A percentile compares a stretch with the other conserved stretches of the same genome.
Evolutionary conservation across 371 early-diverging fungal genomes (phyloP).

Genomic region (Mucor circinelloides): DNA sequence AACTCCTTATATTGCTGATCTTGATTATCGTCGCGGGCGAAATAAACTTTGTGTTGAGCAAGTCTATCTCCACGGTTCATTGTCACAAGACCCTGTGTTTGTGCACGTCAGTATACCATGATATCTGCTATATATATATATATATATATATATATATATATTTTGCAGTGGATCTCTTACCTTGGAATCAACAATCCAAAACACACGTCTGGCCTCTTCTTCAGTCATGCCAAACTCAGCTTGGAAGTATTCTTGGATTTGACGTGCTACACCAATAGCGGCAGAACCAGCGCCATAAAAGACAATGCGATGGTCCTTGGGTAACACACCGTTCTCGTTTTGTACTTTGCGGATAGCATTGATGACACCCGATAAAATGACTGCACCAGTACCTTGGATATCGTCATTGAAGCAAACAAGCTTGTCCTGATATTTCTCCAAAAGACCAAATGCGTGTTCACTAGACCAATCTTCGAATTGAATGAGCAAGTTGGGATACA

Average conservation of each 20-base stretch:
- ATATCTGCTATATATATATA: background rate
- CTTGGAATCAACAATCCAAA: slow-evolving; percentile 88
- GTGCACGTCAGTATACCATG: background rate
- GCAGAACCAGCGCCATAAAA: slow-evolving; percentile 91
- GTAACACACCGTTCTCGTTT: slow-evolving; percentile 53
- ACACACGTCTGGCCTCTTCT: slow-evolving; percentile 73
- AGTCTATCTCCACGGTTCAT: slow-evolving; percentile 86
- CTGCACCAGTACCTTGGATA: slow-evolving; percentile 84
- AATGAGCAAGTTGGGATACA: slow-evolving; percentile 79
- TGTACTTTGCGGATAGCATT: slow-evolving; percentile 75
- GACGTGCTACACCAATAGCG: slow-evolving; percentile 89
- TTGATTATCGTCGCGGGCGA: slow-evolving; percentile 78
- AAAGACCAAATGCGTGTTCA: slow-evolving; percentile 80
- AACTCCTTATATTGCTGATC: slow-evolving; percentile 73
- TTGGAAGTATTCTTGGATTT: slow-evolving; percentile 79
- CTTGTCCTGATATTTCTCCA: slow-evolving; percentile 67
- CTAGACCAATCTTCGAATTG: slow-evolving; percentile 96
- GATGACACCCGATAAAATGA: slow-evolving; percentile 89
- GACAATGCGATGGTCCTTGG: slow-evolving; percentile 79
- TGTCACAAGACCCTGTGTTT: slow-evolving; percentile 68
- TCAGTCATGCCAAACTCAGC: slow-evolving; percentile 66
- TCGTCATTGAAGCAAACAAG: slow-evolving; percentile 78
- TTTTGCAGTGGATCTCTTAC: no score
- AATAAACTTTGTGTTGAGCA: slow-evolving; percentile 79
- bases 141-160: background rate